Percentiles rank a stretch among this genome's conserved stretches.
These are phyloP conservation scores for Spergularia azorica DNA, from an alignment of 179 eudicot genomes.

Conservation along the genomic window DNA sequence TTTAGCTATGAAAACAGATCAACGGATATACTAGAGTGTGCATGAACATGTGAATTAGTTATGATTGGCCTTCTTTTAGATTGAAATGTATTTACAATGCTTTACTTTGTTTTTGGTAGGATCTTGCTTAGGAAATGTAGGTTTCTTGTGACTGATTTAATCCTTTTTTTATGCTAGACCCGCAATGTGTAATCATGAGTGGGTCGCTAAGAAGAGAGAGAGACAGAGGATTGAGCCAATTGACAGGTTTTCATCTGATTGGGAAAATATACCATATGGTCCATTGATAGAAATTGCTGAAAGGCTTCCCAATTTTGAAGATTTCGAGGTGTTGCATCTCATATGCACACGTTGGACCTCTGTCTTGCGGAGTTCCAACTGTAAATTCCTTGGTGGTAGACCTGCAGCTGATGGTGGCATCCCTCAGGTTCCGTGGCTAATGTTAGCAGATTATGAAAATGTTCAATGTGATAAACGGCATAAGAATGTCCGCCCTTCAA, in stretches of 20 bases:
- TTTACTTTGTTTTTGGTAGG: no score
- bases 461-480: neutral
- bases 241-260: neutral
- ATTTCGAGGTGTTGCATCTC: neutral
- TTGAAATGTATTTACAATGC: no score
- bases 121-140: no score
- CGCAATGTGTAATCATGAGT: neutral
- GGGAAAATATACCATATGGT: slow-evolving; percentile 4
- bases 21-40: no score
- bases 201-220: neutral
- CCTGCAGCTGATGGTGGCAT: neutral
- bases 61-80: no score
- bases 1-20: no score
- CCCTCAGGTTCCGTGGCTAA: slow-evolving; percentile 7
- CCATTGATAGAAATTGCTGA: slow-evolving; percentile 1
- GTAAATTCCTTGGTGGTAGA: neutral
- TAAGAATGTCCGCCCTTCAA: no score
- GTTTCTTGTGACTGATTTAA: no score
- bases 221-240: neutral
- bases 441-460: neutral
- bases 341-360: neutral
- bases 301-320: neutral
- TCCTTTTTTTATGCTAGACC: no score
- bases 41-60: no score
- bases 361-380: neutral